Percentiles rank a stretch among this genome's conserved stretches.
These are phyloP conservation scores for Pseudozyma sp. DNA, from an alignment of 1,284 basidiomycete species.

Conservation along the genomic window DNA sequence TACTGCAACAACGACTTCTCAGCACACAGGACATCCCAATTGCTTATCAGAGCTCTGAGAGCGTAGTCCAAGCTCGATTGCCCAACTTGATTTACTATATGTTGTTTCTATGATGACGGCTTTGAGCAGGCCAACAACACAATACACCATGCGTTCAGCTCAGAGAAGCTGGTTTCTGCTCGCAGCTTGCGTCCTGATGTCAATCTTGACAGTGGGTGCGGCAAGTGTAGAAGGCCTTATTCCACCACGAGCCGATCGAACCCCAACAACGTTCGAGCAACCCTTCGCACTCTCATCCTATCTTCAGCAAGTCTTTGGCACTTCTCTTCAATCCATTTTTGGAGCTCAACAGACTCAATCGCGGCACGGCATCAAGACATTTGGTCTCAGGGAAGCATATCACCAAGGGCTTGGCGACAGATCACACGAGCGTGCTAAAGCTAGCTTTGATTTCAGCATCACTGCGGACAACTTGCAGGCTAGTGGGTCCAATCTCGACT, in stretches of 20 bases:
- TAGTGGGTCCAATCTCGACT: conserved; percentile 12
- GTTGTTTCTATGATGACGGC: conserved; percentile 3
- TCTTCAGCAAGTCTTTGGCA: conserved; percentile 21
- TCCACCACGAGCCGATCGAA: conserved; percentile 15
- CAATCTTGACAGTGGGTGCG: conserved; percentile 12
- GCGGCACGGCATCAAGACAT: conserved; percentile 14
- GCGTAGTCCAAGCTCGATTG: not conserved
- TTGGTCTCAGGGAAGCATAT: conserved; percentile 45
- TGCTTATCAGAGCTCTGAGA: no score
- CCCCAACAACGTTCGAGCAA: conserved; percentile 15
- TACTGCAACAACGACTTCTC: not conserved
- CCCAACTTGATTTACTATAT: conserved; percentile 2
- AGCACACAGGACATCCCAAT: not conserved
- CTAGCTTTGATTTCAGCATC: conserved; percentile 36
- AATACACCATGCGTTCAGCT: conserved; percentile 5
- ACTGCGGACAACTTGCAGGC: conserved; percentile 27
- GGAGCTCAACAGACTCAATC: not conserved
- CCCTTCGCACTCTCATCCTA: conserved; percentile 29
- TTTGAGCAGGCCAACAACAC: conserved; percentile 5
- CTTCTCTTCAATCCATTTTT: conserved; percentile 8
- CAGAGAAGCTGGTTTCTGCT: conserved; percentile 15
- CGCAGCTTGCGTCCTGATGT: conserved; percentile 9
- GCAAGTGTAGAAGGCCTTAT: conserved; percentile 21
- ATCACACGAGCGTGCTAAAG: conserved; percentile 32
- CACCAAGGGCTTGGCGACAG: conserved; percentile 45